Evolutionary conservation across 257 asterid species (phyloP).

Genomic region (Salvia rosmarinus): DNA sequence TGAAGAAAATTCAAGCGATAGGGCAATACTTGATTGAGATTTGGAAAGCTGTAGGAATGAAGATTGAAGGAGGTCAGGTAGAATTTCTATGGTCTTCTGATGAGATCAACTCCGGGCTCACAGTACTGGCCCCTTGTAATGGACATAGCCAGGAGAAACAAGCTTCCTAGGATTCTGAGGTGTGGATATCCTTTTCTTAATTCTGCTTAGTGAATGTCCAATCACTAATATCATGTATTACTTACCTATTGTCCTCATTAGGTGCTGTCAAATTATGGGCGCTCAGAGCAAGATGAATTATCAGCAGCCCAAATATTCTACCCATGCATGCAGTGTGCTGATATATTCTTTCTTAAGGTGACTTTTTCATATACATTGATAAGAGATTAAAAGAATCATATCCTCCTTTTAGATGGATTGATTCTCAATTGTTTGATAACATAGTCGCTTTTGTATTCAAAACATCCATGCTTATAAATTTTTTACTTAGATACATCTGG

Average conservation of each 20-base stretch:
- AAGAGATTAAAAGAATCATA: too few relatives aligned
- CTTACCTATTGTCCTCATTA: slow-evolving; percentile 25
- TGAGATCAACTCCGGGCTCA: slow-evolving; percentile 72
- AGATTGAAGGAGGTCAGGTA: slow-evolving; percentile 71
- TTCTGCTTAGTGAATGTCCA: not conserved
- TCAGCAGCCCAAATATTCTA: slow-evolving; percentile 86
- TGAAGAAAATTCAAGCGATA: slow-evolving; percentile 72
- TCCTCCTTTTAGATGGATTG: too few relatives aligned
- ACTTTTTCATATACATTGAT: not conserved
- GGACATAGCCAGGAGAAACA: slow-evolving; percentile 85
- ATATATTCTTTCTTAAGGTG: slow-evolving; percentile 84
- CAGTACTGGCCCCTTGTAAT: slow-evolving; percentile 89
- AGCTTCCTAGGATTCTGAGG: slow-evolving; percentile 77
- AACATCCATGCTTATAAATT: too few relatives aligned
- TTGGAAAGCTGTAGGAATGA: slow-evolving; percentile 93
- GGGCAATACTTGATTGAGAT: slow-evolving; percentile 86
- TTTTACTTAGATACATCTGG: too few relatives aligned
- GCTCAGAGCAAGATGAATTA: slow-evolving; percentile 76
- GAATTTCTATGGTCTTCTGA: slow-evolving; percentile 93
- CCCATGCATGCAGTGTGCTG: slow-evolving; percentile 97
- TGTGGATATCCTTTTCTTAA: slow-evolving; percentile 13
- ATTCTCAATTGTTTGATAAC: too few relatives aligned
- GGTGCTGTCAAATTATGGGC: slow-evolving; percentile 95
- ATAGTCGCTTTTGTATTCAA: too few relatives aligned
- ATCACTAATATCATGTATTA: slow-evolving; percentile 4